phyloP scores from a whole-genome alignment of 306 rosid species.

The Senna tora region DNA sequence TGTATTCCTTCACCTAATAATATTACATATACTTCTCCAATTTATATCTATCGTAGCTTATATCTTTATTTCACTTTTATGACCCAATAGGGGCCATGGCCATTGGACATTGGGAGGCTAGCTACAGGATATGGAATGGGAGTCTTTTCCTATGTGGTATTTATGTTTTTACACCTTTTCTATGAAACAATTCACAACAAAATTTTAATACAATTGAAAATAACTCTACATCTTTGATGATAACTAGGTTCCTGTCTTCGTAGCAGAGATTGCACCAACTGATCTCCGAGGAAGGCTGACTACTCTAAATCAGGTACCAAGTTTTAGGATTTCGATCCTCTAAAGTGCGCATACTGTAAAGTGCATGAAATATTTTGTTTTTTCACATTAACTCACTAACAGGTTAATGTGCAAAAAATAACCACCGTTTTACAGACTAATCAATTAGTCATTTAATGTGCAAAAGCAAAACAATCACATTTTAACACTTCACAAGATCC shows the following conservation, averaged over 20 bases:
- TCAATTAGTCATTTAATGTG: no score
- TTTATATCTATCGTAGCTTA: no score
- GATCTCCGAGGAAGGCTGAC: conserved; percentile 82
- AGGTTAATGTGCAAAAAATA: no score
- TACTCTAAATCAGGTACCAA: conserved; percentile 76
- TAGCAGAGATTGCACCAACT: conserved; percentile 94
- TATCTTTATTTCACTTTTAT: conserved; percentile 32
- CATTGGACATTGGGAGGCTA: conserved; percentile 85
- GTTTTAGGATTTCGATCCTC: no score
- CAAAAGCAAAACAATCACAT: no score
- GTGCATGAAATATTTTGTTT: no score
- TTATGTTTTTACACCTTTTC: conserved; percentile 17
- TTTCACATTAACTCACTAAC: no score
- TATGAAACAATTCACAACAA: no score
- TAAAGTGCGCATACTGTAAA: no score
- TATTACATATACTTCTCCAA: neutral
- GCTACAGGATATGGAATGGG: conserved; percentile 99
- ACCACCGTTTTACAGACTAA: no score
- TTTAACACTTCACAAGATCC: no score
- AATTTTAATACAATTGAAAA: no score
- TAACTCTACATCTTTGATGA: conserved; percentile 32
- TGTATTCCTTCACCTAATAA: conserved; percentile 12
- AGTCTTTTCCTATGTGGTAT: conserved; percentile 83
- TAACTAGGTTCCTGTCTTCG: conserved; percentile 77
- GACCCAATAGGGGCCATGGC: conserved; percentile 51